Base-by-base conservation (phyloP, 2,329 filamentous ascomycete species). In the Harringtonia lauricola region DNA sequence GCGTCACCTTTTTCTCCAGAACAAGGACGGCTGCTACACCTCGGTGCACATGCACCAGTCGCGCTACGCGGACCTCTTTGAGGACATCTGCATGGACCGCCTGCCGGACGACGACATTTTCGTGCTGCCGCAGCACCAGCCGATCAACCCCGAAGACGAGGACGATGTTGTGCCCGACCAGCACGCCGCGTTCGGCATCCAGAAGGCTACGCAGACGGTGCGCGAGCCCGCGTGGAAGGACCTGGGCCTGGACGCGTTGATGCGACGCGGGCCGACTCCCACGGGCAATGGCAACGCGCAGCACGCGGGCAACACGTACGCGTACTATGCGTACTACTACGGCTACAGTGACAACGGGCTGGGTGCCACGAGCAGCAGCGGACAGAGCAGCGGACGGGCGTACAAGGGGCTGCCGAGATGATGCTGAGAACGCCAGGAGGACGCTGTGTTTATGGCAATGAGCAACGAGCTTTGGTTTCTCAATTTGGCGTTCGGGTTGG, bases 101-200 rank as follows among this genome's bases (percentile, higher is more conserved):
- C 72, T 84, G 36, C 79, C 80, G n/a, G 68, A 73, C 48, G 86
- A 92, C 64, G 83, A 89, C 45, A 85, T 92, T 58, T 84, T 85
- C 61, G 83, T 94, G n/a, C 78, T 83, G 29, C 78, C 79, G 8
- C 77, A 86, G 49, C 78, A 88, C 58, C 84, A 87, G 59, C 86
- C 86, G 34, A 72, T 88, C 57, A 90, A 92, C 59, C 86, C 86
- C 0, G 86, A 92, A 61, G 86, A 92, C 59, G 85, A 92, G 63
- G 86, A 92, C 57, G 86, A 92, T 56, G 83, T 92, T 4, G 86
- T 92, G 5, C 86, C 86, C 1, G 85, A 92, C 61, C 86, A 92
- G 64, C 86, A 92, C 58, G 86, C 86, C 13, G 86, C 86, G 0
- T 92, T 92, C 59, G 86, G 86, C 33, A 92, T 94, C 54, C 79